Conservation (phyloP, 2,329 filamentous ascomycete species). For the Grosmannia huntii region DNA sequence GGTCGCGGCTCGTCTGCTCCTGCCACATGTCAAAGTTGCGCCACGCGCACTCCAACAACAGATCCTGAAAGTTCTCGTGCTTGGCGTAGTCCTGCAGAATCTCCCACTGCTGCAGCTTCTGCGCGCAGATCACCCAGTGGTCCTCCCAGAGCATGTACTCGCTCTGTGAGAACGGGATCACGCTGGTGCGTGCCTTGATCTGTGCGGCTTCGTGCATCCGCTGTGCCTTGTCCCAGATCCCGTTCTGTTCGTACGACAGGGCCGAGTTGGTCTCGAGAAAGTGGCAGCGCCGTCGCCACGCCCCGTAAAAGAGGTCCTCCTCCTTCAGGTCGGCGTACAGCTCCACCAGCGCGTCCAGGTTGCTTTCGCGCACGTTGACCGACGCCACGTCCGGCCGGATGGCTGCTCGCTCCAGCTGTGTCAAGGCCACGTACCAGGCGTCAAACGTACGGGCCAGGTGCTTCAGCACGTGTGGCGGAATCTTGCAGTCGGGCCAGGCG, state of each 20-base stretch:
- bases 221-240: conserved; percentile 99
- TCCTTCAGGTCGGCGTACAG: conserved; percentile 84
- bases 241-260: conserved; percentile 94
- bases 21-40: conserved; percentile 93
- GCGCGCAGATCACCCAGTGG: conserved; percentile 94
- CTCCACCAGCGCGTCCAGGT: conserved; percentile 88
- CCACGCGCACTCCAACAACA: conserved; percentile 92
- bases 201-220: conserved; percentile 93
- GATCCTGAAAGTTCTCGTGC: conserved; percentile 95
- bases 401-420: conserved; percentile 79
- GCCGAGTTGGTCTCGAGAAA: conserved; percentile 97
- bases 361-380: conserved; percentile 76
- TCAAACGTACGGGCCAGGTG: conserved; percentile 90
- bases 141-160: conserved; percentile 99
- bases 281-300: conserved; percentile 87
- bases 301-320: conserved; percentile 94
- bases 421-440: conserved; percentile 90
- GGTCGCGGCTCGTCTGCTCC: conserved; percentile 71
- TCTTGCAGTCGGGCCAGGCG: conserved; percentile 75
- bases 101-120: conserved; percentile 98
- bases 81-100: conserved; percentile 96
- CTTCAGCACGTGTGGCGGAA: conserved; percentile 92
- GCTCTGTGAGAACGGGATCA: conserved; percentile 88
- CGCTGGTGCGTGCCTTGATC: conserved; percentile 89
- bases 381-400: conserved; percentile 79